phyloP scores from a whole-genome alignment of 2,329 filamentous ascomycete genomes.

The Phialocephala subalpina region DNA sequence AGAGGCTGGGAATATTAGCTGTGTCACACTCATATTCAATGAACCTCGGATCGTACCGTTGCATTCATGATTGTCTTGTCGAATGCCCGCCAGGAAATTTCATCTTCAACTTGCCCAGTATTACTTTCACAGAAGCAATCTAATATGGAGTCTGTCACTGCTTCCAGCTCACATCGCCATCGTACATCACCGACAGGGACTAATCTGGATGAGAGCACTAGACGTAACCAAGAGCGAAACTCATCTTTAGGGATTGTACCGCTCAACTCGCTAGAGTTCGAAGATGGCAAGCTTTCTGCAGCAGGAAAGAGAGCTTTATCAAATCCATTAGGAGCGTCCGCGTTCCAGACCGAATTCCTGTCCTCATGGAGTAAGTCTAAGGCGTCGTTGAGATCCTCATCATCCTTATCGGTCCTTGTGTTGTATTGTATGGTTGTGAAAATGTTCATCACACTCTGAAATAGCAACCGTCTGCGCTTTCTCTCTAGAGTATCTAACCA shows the following conservation, averaged over 20 bases:
- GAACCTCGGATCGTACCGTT: background rate
- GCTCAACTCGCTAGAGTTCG: background rate
- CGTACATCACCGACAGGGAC: background rate
- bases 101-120: background rate
- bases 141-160: conserved; percentile 1
- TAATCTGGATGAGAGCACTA: background rate
- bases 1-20: background rate
- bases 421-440: background rate
- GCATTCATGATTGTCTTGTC: conserved; percentile 1
- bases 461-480: background rate
- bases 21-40: background rate
- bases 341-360: background rate
- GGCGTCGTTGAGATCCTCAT: conserved; percentile 3
- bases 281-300: background rate
- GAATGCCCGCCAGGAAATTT: background rate
- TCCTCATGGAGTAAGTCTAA: background rate
- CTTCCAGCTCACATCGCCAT: conserved; percentile 2
- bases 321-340: background rate
- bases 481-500: background rate
- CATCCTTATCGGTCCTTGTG: background rate
- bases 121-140: background rate
- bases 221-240: conserved; percentile 7
- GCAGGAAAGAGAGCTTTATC: background rate
- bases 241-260: background rate
- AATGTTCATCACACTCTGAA: conserved; percentile 1